A percentile compares a stretch with the other conserved stretches of the same genome.
Evolutionary conservation across 108 stramenopile genomes (phyloP).

Genomic region (Fistulifera solaris): DNA sequence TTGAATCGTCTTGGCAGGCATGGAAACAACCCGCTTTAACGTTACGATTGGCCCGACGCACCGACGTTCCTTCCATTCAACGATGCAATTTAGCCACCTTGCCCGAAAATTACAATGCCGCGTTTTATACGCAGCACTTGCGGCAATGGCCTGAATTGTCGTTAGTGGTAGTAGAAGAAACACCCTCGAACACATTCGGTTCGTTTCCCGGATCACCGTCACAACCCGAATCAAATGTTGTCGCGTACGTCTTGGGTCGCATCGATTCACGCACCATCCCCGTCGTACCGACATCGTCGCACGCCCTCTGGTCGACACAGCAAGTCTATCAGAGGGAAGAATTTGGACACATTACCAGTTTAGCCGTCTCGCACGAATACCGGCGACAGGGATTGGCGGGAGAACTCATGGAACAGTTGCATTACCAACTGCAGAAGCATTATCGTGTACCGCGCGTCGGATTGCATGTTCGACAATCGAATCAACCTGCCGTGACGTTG

Average conservation of each 20-base stretch:
- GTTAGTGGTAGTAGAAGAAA: conserved; percentile 43
- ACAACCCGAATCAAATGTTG: conserved; percentile 51
- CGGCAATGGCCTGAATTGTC: conserved; percentile 77
- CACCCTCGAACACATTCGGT: not conserved
- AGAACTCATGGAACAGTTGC: conserved; percentile 65
- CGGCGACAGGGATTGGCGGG: conserved; percentile 71
- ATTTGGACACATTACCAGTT: conserved; percentile 74
- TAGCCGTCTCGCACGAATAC: conserved; percentile 65
- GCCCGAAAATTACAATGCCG: conserved; percentile 83
- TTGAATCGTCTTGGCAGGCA: not conserved
- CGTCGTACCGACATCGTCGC: not conserved
- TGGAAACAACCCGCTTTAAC: conserved; percentile 1
- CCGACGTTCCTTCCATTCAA: conserved; percentile 68
- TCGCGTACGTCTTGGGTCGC: conserved; percentile 83
- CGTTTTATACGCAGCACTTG: conserved; percentile 76
- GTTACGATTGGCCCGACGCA: conserved; percentile 58
- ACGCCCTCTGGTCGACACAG: conserved; percentile 4
- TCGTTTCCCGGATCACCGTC: not conserved
- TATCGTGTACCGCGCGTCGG: conserved; percentile 49
- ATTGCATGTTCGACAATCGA: conserved; percentile 71
- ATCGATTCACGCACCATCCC: conserved; percentile 41
- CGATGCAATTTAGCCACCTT: conserved; percentile 77
- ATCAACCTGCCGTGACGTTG: conserved; percentile 57
- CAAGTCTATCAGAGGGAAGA: conserved; percentile 4
- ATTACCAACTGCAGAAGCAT: conserved; percentile 51